Evolutionary conservation across 2,329 filamentous ascomycete genomes (phyloP), one percentile per base, ranked within the genome.

Genomic region (Penicillium sp.): DNA sequence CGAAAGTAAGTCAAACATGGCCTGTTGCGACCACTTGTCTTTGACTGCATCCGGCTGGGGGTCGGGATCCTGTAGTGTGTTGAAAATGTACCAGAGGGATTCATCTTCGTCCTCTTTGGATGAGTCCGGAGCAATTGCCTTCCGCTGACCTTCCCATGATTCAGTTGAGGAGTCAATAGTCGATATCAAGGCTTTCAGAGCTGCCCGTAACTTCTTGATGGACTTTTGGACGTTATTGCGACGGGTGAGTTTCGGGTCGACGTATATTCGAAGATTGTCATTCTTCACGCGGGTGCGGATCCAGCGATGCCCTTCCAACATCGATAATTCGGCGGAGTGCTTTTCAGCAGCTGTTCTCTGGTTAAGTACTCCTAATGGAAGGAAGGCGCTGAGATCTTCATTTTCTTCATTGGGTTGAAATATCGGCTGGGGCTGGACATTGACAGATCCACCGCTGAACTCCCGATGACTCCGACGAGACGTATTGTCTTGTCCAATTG

Each of bases 1-100:
- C 2, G 59, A 61, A 10, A 77, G 60, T 21, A 76, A 40, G 23
- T 71, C 65, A 10, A 64, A 56, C 68, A 77, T 75, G 1, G 74
- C 70, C 6, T 62, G 50, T 39, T 60, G 63, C 1, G 70, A 66
- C 58, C 72, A 68, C 1, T 45, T 50, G 29, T 73, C 66, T 17
- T 59, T 61, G 32, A 75, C 66, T 7, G 42, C 36, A 10, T 66
- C 59, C n/a, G 68, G 43, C 5, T 63, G 54, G 0, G 73, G 69
- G 13, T 64, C 55, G 4, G 77, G 77, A 20, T 76, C 69, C 29
- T 72, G 54, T 13, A 79, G 55, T 3, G 77, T 79, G 55, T 79
- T 79, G 66, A 78, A 79, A 24, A 78, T 78, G 54, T 79, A 79
- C 64, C 77, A 79, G 1, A 79, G 51, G 0, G 76, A 78, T 40